phyloP scores from a whole-genome alignment of 768 basidiomycete genomes.

The Podaxis sp. region DNA sequence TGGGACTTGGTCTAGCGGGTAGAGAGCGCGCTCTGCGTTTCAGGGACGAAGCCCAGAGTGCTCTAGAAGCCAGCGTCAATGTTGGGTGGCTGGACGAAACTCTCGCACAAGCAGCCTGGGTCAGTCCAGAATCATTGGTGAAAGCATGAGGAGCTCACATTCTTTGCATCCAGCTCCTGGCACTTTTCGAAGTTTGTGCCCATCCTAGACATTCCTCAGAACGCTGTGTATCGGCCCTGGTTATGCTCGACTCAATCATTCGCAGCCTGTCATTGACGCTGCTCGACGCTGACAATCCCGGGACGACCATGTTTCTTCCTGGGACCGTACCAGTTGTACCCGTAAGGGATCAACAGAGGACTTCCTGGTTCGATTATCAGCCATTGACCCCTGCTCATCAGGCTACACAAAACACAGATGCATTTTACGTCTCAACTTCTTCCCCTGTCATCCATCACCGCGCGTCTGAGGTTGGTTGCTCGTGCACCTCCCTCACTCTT shows the following conservation, averaged over 20 bases:
- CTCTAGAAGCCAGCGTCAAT: constrained; percentile 69
- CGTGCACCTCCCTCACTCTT: constrained; percentile 50
- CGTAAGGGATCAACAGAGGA: constrained; percentile 11
- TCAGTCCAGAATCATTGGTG: constrained; percentile 28
- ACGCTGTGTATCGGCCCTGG: constrained; percentile 55
- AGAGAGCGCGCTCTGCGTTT: constrained; percentile 57
- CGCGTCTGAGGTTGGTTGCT: constrained; percentile 33
- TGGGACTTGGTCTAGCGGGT: constrained; percentile 47
- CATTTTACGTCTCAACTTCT: constrained; percentile 6
- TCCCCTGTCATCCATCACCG: constrained; percentile 8
- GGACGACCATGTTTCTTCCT: constrained; percentile 45
- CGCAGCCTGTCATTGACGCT: constrained; percentile 56
- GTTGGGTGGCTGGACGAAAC: constrained; percentile 73
- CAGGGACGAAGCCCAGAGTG: constrained; percentile 65
- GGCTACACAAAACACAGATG: neutral
- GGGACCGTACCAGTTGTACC: constrained; percentile 48
- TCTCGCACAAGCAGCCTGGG: constrained; percentile 76
- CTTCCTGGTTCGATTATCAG: constrained; percentile 22
- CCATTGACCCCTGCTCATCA: constrained; percentile 7
- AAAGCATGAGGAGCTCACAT: neutral
- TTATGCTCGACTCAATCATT: constrained; percentile 67
- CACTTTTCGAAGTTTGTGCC: constrained; percentile 70
- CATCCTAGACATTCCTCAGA: constrained; percentile 58
- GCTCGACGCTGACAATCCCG: constrained; percentile 58
- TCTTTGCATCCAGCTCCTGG: constrained; percentile 46